Conservation (phyloP, 1,284 basidiomycete species). For the Laetiporus sulphureus region DNA sequence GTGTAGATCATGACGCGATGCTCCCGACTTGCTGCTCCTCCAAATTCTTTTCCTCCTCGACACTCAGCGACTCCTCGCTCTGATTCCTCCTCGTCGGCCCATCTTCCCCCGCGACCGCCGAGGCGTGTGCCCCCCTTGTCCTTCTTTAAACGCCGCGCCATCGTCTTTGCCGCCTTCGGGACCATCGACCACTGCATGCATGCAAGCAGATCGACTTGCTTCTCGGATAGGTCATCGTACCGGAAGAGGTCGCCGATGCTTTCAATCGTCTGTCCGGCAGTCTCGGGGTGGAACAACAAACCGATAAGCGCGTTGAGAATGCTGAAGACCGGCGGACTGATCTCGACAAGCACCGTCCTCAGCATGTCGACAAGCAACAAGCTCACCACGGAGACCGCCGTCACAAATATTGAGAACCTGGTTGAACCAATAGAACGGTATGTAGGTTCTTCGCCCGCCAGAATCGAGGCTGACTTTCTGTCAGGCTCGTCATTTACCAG, state of each 20-base stretch:
- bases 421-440: too few relatives aligned
- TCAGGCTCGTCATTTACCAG: conserved; percentile 77
- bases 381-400: too few relatives aligned
- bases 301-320: conserved; percentile 38
- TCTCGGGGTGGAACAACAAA: conserved; percentile 39
- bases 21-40: not conserved
- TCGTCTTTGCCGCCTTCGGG: conserved; percentile 1
- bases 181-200: conserved; percentile 7
- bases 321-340: conserved; percentile 42
- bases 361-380: too few relatives aligned
- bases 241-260: conserved; percentile 36
- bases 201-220: not conserved
- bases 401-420: too few relatives aligned
- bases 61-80: not conserved
- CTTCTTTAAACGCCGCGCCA: conserved; percentile 1
- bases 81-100: not conserved
- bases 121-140: not conserved
- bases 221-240: not conserved
- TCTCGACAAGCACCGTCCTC: too few relatives aligned
- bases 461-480: not conserved
- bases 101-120: too few relatives aligned
- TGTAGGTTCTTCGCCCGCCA: too few relatives aligned
- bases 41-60: not conserved
- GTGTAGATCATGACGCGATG: too few relatives aligned
- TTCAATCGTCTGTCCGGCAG: conserved; percentile 36